Base-by-base conservation (phyloP, 208 protist genomes). In the Endotrypanum monterogeii region DNA sequence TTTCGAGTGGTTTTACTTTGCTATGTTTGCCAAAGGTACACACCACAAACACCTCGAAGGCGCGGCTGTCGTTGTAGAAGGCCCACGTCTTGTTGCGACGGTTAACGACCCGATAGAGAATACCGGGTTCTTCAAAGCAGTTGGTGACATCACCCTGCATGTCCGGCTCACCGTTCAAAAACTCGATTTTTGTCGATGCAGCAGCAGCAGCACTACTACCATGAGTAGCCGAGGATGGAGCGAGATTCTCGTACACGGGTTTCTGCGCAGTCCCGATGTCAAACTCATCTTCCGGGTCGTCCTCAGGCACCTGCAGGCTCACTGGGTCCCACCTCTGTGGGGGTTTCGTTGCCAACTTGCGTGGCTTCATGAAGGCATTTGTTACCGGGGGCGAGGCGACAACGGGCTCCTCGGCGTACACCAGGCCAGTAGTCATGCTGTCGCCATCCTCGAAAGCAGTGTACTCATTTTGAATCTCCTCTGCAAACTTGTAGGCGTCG, bases 31-130 rank as follows among this genome's bases (percentile, higher is more conserved):
- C 87, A 69, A 96, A 95, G 9, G 83, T 88, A 76, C 83, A 91
- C 39, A 76, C 60, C 2, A 96, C 87, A 62, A 91, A 85, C 37
- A 95, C 83, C 78, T 95, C 89, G 70, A 88, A 96, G 48, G 73
- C 25, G 41, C 86, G 76, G 72, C 82, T 93, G 84, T 96, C 92
- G 75, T 96, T 96, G 87, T 95, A 96, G 74, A 96, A 96, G 69
- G 89, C 85, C 92, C 89, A 96, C 18, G 74, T 90, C 73, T 92
- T 91, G 44, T 85, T 84, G 62, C 82, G 83, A 23, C 81, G 82
- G 79, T 94, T 82, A 2, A 96, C 82, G 48, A 96, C 88, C 61
- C 90, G 89, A 78, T 95, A 96, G 20, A 96, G 86, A 58, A 96
- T 73, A 11, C 90, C 90, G 32, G 87, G 85, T 74, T 93, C 88